Base-by-base conservation (phyloP, 495 filamentous ascomycete species). In the Penicillium ochrochloron region DNA sequence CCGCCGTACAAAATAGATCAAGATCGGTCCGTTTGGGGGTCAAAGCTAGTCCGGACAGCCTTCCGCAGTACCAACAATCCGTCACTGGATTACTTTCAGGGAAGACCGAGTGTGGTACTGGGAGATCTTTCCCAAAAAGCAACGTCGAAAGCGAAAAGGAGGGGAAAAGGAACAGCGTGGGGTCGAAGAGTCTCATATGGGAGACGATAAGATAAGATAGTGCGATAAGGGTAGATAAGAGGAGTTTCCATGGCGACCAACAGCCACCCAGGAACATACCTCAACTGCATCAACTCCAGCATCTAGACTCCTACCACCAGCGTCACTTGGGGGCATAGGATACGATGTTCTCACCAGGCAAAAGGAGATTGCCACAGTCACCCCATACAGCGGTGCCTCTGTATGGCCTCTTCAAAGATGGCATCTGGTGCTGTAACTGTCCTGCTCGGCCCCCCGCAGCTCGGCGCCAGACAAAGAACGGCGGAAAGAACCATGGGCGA, bases 401-500 rank as follows among this genome's bases (percentile, higher is more conserved):
- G 59, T 82, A 83, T 25, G 88, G 88, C 9, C 73, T 83, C 17
- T 87, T 88, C 69, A 72, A 75, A 50, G 79, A 87, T 65, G 83
- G 81, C 0, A 70, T 80, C 44, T 89, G 86, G 86, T 76, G 81
- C 64, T 90, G 90, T 68, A 86, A 92, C 63, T 93, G 91, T 71
- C 74, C 79, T 9, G 85, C 86, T 17, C 85, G 88, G 10, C 81
- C 85, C 1, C 83, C 84, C 9, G 90, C 90, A 0, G 70, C 80
- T 15, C 83, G 83, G 17, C 81, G 88, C 51, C 81, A 86, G 64
- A 85, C 85, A 6, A 90, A 85, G 70, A 93, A 91, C 62, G 82
- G 84, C n/a, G 83, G 85, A 0, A 69, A 73, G 42, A 92, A 93
- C 68, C 79, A 88, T 58, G 88, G 88, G n/a, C 72, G 83, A 63